Conservation (phyloP, 176 grass and related monocot species). For the Dendrocalamus sinicus region DNA sequence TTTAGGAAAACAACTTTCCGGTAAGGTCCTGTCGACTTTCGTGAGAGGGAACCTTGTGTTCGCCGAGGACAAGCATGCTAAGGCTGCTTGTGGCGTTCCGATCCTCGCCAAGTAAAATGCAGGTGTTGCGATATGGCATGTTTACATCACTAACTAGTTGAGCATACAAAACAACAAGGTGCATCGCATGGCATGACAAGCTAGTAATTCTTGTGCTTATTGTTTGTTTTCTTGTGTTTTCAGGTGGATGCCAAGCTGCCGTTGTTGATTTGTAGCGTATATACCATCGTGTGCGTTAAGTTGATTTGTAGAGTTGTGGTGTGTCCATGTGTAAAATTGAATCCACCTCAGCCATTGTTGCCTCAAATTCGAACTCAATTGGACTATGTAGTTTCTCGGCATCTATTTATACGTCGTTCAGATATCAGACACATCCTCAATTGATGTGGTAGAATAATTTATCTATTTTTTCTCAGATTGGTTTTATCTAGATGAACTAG, state of each 20-base stretch:
- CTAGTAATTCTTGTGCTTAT: background rate
- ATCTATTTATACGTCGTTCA: background rate
- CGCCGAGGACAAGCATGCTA: slow-evolving; percentile 69
- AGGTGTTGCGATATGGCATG: background rate
- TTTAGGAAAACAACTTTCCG: slow-evolving; percentile 64
- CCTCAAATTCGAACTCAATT: background rate
- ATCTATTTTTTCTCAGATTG: background rate
- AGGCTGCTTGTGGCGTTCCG: slow-evolving; percentile 66
- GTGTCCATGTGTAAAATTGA: slow-evolving; percentile 24
- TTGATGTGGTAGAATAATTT: background rate
- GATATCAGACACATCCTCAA: background rate
- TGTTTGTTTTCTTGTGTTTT: background rate
- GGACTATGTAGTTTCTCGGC: background rate
- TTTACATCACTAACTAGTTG: background rate
- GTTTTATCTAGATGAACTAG: background rate
- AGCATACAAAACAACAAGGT: background rate
- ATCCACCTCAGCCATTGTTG: background rate
- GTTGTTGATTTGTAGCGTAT: slow-evolving; percentile 18
- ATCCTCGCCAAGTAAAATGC: slow-evolving; percentile 67
- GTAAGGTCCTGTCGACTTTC: slow-evolving; percentile 80
- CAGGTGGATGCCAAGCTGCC: background rate
- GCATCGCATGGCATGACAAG: background rate
- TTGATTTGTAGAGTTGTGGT: background rate
- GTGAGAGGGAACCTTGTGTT: slow-evolving; percentile 92
- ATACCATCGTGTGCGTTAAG: slow-evolving; percentile 41